Conservation (phyloP, 345 rosid species). For the Hypericum androsaemum region DNA sequence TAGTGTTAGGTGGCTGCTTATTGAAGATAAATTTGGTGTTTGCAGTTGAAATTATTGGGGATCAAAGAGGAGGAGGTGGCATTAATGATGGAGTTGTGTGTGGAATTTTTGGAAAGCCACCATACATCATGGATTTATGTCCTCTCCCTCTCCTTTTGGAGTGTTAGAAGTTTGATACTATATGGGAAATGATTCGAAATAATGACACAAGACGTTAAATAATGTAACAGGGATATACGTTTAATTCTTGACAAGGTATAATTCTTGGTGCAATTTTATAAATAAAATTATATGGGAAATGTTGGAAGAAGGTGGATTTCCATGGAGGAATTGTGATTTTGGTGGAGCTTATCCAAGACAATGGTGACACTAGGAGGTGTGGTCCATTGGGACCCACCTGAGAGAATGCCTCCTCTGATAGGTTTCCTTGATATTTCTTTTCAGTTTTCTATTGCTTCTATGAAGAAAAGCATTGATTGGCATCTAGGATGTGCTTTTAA, state of each 20-base stretch:
- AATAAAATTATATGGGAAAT: no score
- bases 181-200: no score
- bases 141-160: constrained; percentile 18
- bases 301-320: no score
- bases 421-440: constrained; percentile 20
- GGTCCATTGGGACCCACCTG: constrained; percentile 31
- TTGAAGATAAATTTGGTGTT: no score
- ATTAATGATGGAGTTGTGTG: constrained; percentile 15
- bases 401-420: constrained; percentile 11
- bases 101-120: constrained; percentile 23
- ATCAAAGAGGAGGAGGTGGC: constrained; percentile 13
- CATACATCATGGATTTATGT: constrained; percentile 16
- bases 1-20: no score
- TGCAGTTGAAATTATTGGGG: not conserved
- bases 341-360: constrained; percentile 25
- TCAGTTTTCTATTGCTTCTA: not conserved
- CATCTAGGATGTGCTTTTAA: no score
- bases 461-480: no score
- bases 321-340: not conserved
- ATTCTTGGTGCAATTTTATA: no score
- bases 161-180: not conserved
- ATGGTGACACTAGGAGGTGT: constrained; percentile 16
- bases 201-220: no score
- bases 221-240: no score
- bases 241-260: no score